Base-by-base conservation (phyloP, 2,329 filamentous ascomycete genomes). In the Berkeleyomyces rouxiae region DNA sequence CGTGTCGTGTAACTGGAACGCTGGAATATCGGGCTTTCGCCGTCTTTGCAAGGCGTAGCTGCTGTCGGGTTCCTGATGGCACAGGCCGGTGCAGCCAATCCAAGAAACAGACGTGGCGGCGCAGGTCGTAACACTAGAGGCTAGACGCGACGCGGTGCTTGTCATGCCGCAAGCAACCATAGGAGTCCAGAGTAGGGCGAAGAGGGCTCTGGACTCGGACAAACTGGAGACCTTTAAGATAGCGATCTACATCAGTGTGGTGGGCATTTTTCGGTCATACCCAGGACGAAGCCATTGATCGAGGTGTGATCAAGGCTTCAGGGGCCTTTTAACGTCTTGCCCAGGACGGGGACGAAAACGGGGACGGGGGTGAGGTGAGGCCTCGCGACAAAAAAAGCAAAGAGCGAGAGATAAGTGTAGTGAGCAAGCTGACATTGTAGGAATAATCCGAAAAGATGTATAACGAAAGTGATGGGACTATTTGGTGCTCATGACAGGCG, bases 291-390 rank as follows among this genome's bases (percentile, higher is more conserved):
- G 58, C 62, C 13, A 46, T 36, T 39, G 31, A 53, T 53, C 37
- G 37, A 46, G 33, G n/a, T 16, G 36, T 46, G 11, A 46, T 23
- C 51, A 39, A 57, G 43, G 49, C 63, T 62, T 57, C 44, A 59
- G 63, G 51, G 69, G 72, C 71, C 71, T 73, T 74, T 74, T 75
- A 69, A 66, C 65, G 74, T 74, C 73, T 64, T 75, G 69, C 74
- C 72, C 70, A 76, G 74, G 74, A 70, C 68, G 65, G 49, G 69
- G 46, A 23, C 13, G 23, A 76, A 74, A 74, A 70, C 68, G 65
- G 49, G 69, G 46, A 23, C 13, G 23, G 23, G 69, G 46, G 10
- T 9, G 33, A 33, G 59, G 11, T 10, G 58, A 16, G 10, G 7
- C 23, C 7, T 46, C 11, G 53, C 11, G 6, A 23, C 16, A 37